phyloP scores from a whole-genome alignment of 257 asterid species.

The Capsicum rhomboideum region DNA sequence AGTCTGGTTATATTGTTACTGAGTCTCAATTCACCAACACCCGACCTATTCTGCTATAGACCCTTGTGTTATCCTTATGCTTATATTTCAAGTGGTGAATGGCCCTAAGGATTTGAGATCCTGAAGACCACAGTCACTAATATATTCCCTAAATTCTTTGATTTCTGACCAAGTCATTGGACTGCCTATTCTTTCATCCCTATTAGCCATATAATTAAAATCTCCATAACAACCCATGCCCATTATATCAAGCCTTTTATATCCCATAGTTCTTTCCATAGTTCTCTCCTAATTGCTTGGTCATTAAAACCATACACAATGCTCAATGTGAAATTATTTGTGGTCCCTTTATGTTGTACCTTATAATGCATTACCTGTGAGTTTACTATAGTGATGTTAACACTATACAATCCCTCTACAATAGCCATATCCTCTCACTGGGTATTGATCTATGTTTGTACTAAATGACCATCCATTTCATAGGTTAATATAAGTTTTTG shows the following conservation, averaged over 20 bases:
- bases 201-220: not conserved
- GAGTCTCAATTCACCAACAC: not conserved
- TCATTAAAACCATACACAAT: not conserved
- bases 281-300: not conserved
- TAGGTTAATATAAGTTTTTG: not conserved
- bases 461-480: not conserved
- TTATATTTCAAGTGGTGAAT: not conserved
- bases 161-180: not conserved
- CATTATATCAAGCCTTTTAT: not conserved
- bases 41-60: not conserved
- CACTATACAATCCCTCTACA: not conserved
- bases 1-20: not conserved
- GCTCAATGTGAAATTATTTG: not conserved
- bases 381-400: not conserved
- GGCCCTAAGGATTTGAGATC: not conserved
- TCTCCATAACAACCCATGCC: not conserved
- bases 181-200: not conserved
- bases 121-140: not conserved
- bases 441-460: not conserved
- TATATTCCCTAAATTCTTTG: not conserved
- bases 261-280: not conserved
- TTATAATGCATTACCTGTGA: not conserved
- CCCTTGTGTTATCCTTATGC: not conserved
- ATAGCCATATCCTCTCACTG: not conserved
- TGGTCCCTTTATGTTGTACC: not conserved